These are phyloP conservation scores for Heterobasidion occidentale DNA, from an alignment of 1,284 basidiomycete genomes.

Conservation along the genomic window DNA sequence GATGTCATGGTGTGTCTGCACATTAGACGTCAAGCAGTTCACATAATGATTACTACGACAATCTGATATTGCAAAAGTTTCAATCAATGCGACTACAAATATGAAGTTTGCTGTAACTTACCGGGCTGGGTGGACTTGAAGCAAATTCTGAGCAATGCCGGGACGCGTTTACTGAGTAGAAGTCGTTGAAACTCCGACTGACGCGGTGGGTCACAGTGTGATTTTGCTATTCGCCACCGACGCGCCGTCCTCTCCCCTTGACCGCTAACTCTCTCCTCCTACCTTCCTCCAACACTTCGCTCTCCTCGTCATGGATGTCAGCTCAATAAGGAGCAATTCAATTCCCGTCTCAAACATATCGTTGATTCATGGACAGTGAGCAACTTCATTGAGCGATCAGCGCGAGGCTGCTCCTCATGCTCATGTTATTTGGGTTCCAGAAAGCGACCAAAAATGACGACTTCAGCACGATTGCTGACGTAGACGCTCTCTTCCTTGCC, in stretches of 20 bases:
- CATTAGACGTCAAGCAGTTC: no score
- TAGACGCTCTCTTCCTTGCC: constrained; percentile 67
- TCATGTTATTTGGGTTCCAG: constrained; percentile 22
- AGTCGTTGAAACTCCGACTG: neutral
- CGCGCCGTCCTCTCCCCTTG: constrained; percentile 4
- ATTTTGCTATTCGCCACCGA: constrained; percentile 5
- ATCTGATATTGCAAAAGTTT: no score
- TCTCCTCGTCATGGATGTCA: constrained; percentile 31
- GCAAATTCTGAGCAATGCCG: no score
- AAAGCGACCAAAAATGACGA: constrained; percentile 63
- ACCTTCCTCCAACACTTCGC: constrained; percentile 7
- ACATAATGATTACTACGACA: no score
- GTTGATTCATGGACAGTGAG: constrained; percentile 73
- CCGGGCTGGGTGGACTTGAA: no score
- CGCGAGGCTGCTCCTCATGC: neutral
- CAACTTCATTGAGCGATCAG: constrained; percentile 7
- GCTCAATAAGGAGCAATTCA: constrained; percentile 48
- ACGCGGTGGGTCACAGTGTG: neutral
- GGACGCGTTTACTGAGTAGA: no score
- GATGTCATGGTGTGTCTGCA: no score
- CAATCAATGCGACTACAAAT: no score
- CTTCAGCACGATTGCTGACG: constrained; percentile 55
- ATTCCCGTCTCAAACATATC: constrained; percentile 57
- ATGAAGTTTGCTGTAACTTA: no score
- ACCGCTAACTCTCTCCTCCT: constrained; percentile 7